phyloP scores from a whole-genome alignment of 257 asterid species.

The Plectranthus barbatus region DNA sequence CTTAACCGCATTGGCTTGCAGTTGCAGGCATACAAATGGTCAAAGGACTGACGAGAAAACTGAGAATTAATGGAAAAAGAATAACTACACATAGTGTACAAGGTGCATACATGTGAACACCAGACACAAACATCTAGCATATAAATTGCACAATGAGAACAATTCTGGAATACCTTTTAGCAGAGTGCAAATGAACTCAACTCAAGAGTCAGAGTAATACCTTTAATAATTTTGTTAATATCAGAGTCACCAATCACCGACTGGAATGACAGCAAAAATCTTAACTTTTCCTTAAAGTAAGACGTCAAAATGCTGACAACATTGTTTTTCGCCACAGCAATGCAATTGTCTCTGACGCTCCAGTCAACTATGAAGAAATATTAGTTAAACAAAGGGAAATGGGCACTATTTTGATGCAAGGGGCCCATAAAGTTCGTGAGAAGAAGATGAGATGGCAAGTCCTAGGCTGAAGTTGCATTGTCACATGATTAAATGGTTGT shows the following conservation, averaged over 20 bases:
- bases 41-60: slow-evolving; percentile 6
- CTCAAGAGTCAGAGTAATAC: slow-evolving; percentile 19
- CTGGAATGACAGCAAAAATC: slow-evolving; percentile 41
- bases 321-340: slow-evolving; percentile 68
- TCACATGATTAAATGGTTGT: neutral
- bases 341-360: slow-evolving; percentile 55
- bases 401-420: neutral
- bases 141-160: neutral
- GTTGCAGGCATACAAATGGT: slow-evolving; percentile 10
- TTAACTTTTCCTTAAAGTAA: slow-evolving; percentile 47
- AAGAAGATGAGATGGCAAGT: neutral
- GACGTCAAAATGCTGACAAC: slow-evolving; percentile 53
- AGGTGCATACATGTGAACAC: neutral
- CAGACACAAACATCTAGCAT: neutral
- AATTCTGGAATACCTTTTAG: neutral
- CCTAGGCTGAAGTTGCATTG: neutral
- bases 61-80: neutral
- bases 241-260: slow-evolving; percentile 52
- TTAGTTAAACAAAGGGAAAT: slow-evolving; percentile 12
- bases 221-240: slow-evolving; percentile 34
- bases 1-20: neutral
- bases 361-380: slow-evolving; percentile 60
- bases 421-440: neutral
- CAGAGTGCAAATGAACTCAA: neutral
- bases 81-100: neutral